Percentiles rank a stretch among this genome's conserved stretches.
These are phyloP conservation scores for Pisolithus sp. DNA, from an alignment of 768 basidiomycete species.

Conservation along the genomic window DNA sequence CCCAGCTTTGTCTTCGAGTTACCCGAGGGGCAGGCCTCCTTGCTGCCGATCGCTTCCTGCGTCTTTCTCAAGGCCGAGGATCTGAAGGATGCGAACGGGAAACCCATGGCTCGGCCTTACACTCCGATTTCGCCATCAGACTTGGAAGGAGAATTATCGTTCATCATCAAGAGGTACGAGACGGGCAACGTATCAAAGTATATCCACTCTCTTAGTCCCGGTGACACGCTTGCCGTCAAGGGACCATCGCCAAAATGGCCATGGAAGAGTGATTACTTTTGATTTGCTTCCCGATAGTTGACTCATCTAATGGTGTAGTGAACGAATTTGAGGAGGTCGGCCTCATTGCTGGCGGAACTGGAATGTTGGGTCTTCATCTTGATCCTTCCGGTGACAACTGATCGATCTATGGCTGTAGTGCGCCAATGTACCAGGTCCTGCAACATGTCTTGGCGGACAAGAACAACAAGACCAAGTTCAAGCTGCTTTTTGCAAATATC, in stretches of 20 bases:
- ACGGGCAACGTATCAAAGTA: conserved; percentile 79
- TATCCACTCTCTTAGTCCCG: conserved; percentile 74
- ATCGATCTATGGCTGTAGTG: conserved; percentile 35
- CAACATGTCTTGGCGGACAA: conserved; percentile 66
- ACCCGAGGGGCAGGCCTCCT: conserved; percentile 69
- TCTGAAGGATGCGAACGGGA: conserved; percentile 71
- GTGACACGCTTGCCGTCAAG: conserved; percentile 81
- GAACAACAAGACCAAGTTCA: conserved; percentile 90
- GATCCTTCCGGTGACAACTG: background rate
- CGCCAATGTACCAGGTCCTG: conserved; percentile 80
- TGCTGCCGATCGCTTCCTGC: conserved; percentile 74
- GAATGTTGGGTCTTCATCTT: conserved; percentile 54
- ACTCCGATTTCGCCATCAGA: conserved; percentile 85
- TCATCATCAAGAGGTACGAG: conserved; percentile 84
- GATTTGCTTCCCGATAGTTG: background rate
- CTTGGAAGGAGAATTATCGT: conserved; percentile 62
- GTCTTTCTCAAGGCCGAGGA: conserved; percentile 73
- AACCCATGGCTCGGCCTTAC: conserved; percentile 86
- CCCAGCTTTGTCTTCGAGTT: conserved; percentile 73
- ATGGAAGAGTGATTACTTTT: conserved; percentile 56
- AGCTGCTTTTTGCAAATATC: conserved; percentile 85
- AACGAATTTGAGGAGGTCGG: conserved; percentile 84
- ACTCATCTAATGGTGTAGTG: conserved; percentile 34
- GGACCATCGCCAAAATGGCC: conserved; percentile 86
- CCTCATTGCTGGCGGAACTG: conserved; percentile 89